These are phyloP conservation scores for Aeminium ludgeri DNA, from an alignment of 495 filamentous ascomycete genomes.

Conservation along the genomic window DNA sequence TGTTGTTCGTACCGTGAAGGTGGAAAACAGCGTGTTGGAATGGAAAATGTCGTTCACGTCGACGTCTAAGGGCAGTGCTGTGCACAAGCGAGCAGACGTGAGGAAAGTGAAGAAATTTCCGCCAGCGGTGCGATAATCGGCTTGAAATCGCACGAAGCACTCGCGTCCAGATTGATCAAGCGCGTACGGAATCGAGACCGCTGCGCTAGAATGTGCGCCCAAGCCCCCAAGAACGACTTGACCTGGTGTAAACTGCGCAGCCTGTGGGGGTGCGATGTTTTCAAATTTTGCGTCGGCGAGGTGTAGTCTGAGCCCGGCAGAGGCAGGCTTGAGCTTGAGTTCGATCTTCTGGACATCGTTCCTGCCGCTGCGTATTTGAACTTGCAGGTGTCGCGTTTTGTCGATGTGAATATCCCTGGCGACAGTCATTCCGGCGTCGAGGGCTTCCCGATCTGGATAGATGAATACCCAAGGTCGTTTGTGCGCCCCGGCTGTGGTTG, in stretches of 20 bases:
- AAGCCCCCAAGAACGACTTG: constrained; percentile 47
- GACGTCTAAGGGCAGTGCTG: constrained; percentile 68
- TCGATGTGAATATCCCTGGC: constrained; percentile 56
- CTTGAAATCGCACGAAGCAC: constrained; percentile 58
- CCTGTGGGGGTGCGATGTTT: constrained; percentile 29
- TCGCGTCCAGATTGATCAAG: constrained; percentile 60
- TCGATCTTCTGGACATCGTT: constrained; percentile 55
- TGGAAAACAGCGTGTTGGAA: constrained; percentile 60
- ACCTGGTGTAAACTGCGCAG: constrained; percentile 24
- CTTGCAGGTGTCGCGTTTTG: constrained; percentile 53
- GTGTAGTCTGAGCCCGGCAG: constrained; percentile 72
- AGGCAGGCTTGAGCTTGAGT: constrained; percentile 60
- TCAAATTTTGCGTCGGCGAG: constrained; percentile 49
- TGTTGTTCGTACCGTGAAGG: constrained; percentile 73
- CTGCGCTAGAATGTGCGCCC: constrained; percentile 30
- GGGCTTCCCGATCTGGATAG: constrained; percentile 31
- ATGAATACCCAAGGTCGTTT: constrained; percentile 29
- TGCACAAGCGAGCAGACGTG: constrained; percentile 43
- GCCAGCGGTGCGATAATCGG: constrained; percentile 56
- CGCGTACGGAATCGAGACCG: constrained; percentile 63
- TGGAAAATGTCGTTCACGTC: constrained; percentile 97
- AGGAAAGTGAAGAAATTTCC: constrained; percentile 53
- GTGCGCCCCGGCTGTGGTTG: neutral
- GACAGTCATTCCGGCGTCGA: constrained; percentile 33
- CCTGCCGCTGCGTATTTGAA: constrained; percentile 57